Base-by-base conservation (phyloP, 108 stramenopile genomes). In the Skeletonema menzelii region DNA sequence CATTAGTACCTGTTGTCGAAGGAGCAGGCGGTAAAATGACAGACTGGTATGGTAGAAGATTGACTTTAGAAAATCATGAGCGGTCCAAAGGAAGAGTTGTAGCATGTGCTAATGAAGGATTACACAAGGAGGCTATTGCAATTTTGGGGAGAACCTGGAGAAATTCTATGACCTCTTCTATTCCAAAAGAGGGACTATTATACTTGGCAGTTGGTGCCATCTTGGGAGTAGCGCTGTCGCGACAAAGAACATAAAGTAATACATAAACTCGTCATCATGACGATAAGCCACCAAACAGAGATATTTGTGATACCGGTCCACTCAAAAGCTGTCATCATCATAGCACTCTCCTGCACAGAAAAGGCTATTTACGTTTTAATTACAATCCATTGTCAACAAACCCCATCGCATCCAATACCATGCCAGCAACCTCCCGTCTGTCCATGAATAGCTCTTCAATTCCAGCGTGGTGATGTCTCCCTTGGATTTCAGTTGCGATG, bases 341-440 rank as follows among this genome's bases (percentile, higher is more conserved):
- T 8, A 12, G 5, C 11, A 12, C 35, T 12, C 1, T 12, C 2
- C 35, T 8, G 8, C 10, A 37, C 1, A 42, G 15, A 42, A n/a
- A 42, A 0, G 2, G 3, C 4, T 42, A 15, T 0, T 42, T 42
- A 42, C 40, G n/a, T 42, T 12, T 42, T 15, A 12, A 49, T 69
- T 34, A 79, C 30, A 84, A 73, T 65, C 90, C 88, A 40, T 65
- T 80, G 55, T 88, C 85, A 24, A 88, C 74, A 64, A 89, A 93
- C 32, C 85, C 81, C 90, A 93, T 91, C 10, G 85, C 82, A 28
- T 82, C 67, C 62, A 93, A 77, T 26, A 93, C 90, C 75, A 91
- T 69, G 20, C 88, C 92, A 42, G 88, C 78, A 70, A 90, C 91
- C 59, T 64, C 56, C 63, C 86, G 62, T 46, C 84, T 59, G 6